A percentile compares a stretch with the other conserved stretches of the same genome.
These are phyloP conservation scores for Aspergillus affinis DNA, from an alignment of 495 filamentous ascomycete species.

Conservation along the genomic window DNA sequence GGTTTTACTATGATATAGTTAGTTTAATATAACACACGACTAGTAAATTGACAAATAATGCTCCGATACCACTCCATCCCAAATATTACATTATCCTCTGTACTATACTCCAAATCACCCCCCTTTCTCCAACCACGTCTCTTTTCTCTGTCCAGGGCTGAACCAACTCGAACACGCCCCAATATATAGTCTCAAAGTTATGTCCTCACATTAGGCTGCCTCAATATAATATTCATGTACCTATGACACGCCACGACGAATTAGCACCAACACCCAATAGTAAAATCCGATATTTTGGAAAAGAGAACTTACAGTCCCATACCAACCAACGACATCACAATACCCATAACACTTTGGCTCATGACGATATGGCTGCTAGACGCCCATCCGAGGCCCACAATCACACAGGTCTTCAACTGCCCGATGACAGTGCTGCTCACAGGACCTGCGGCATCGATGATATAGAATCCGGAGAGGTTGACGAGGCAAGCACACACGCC, in stretches of 20 bases:
- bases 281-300: background rate
- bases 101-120: no score
- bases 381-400: constrained; percentile 41
- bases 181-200: background rate
- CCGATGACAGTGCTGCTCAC: constrained; percentile 73
- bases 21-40: no score
- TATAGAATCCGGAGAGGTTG: constrained; percentile 74
- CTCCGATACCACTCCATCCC: no score
- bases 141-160: no score
- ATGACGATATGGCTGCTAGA: constrained; percentile 24
- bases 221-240: constrained; percentile 22
- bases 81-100: no score
- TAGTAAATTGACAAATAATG: no score
- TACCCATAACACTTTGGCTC: constrained; percentile 29
- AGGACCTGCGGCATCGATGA: constrained; percentile 67
- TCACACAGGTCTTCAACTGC: constrained; percentile 51
- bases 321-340: constrained; percentile 25
- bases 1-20: no score
- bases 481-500: constrained; percentile 65
- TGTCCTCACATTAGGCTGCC: constrained; percentile 5
- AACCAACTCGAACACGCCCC: no score
- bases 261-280: no score
- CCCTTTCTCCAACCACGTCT: no score
- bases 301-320: constrained; percentile 33
- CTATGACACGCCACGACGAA: background rate